Conservation (phyloP, 1,284 basidiomycete species). For the Irpex lacteus region DNA sequence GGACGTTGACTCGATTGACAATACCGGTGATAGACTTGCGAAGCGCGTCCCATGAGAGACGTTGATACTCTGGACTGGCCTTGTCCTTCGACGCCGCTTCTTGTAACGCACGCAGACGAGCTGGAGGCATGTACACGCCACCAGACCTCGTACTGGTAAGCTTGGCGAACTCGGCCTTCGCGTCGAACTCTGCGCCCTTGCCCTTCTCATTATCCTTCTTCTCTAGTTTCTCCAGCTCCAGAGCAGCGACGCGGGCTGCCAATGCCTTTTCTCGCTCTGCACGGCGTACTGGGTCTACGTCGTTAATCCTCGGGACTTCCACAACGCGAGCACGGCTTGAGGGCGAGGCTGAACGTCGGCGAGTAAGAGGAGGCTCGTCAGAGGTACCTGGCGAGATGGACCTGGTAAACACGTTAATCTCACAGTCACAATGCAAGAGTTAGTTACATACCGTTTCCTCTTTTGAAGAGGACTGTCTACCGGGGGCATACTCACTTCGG, state of each 20-base stretch:
- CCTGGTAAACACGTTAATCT: constrained; percentile 32
- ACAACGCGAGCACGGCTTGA: constrained; percentile 32
- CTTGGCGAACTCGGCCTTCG: constrained; percentile 80
- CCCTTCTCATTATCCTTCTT: constrained; percentile 46
- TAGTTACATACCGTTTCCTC: constrained; percentile 50
- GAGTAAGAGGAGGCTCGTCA: constrained; percentile 56
- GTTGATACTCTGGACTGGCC: constrained; percentile 88
- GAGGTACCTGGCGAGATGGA: constrained; percentile 48
- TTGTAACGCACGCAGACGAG: constrained; percentile 88
- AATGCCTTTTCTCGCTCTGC: constrained; percentile 78
- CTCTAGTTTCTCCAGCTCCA: constrained; percentile 64
- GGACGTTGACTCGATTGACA: constrained; percentile 96
- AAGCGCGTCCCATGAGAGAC: constrained; percentile 96
- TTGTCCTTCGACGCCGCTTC: constrained; percentile 86
- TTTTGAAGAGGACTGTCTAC: constrained; percentile 39
- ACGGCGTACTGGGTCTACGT: constrained; percentile 76
- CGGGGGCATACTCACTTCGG: constrained; percentile 38
- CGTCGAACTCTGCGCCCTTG: constrained; percentile 52
- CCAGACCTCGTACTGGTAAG: constrained; percentile 79
- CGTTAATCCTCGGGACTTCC: constrained; percentile 58
- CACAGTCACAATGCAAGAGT: not conserved
- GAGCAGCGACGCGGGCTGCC: constrained; percentile 67
- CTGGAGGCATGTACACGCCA: constrained; percentile 96
- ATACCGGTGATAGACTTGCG: constrained; percentile 99
- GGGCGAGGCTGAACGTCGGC: constrained; percentile 65